phyloP scores from a whole-genome alignment of 192 early-diverging fungal genomes.

The Paraglomus occultum region DNA sequence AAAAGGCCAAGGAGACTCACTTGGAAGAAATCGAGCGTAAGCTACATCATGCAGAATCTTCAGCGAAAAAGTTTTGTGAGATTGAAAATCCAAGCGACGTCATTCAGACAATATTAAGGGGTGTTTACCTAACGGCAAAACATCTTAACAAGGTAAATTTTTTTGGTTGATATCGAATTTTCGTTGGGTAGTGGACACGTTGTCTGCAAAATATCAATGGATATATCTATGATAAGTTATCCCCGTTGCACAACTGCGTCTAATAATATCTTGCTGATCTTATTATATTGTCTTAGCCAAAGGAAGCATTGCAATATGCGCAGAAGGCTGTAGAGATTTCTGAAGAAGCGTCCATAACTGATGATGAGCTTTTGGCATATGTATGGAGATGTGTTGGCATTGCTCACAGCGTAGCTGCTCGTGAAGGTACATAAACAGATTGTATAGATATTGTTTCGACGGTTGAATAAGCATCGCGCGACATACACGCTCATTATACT shows the following conservation, averaged over 20 bases:
- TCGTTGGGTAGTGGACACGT: too few species aligned
- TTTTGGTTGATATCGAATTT: background rate
- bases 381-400: slow-evolving; percentile 36
- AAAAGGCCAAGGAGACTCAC: slow-evolving; percentile 23
- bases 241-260: background rate
- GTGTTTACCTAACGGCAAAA: slow-evolving; percentile 17
- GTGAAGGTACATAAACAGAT: slow-evolving; percentile 35
- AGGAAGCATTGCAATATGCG: slow-evolving; percentile 11
- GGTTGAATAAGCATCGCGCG: background rate
- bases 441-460: background rate
- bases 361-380: slow-evolving; percentile 27
- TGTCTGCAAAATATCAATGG: too few species aligned
- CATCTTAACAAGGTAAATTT: slow-evolving; percentile 20
- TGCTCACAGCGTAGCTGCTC: slow-evolving; percentile 39
- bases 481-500: slow-evolving; percentile 11
- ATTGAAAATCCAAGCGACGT: slow-evolving; percentile 3
- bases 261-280: background rate
- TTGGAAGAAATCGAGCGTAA: slow-evolving; percentile 13
- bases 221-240: background rate
- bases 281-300: slow-evolving; percentile 1
- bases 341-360: background rate
- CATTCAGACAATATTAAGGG: slow-evolving; percentile 2
- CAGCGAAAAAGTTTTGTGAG: background rate
- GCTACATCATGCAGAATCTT: background rate
- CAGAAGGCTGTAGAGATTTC: slow-evolving; percentile 12